phyloP scores from a whole-genome alignment of 2,329 filamentous ascomycete species.

The Akanthomyces uredinophilus region DNA sequence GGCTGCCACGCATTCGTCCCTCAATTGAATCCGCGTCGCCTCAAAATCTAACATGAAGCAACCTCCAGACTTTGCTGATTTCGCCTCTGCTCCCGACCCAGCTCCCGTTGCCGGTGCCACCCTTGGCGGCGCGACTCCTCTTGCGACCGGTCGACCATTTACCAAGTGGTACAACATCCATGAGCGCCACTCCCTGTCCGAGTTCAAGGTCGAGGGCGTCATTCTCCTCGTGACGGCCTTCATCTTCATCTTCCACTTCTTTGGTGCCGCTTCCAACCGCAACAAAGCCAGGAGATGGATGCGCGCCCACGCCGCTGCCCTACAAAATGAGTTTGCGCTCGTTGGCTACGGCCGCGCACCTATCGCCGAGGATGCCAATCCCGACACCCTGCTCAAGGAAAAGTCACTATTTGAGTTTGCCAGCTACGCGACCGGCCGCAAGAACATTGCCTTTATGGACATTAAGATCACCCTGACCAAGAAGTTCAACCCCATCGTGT shows the following conservation, averaged over 20 bases:
- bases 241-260: conserved; percentile 72
- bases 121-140: conserved; percentile 39
- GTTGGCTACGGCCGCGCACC: conserved; percentile 70
- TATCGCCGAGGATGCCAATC: conserved; percentile 38
- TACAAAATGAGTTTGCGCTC: conserved; percentile 77
- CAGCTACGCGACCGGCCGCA: conserved; percentile 83
- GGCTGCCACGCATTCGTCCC: neutral
- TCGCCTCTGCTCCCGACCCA: conserved; percentile 71
- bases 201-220: conserved; percentile 84
- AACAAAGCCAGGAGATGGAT: conserved; percentile 78
- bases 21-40: neutral
- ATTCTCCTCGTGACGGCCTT: conserved; percentile 71
- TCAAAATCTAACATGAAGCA: conserved; percentile 21
- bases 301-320: conserved; percentile 62
- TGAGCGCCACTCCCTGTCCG: conserved; percentile 76
- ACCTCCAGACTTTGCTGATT: conserved; percentile 82
- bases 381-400: conserved; percentile 63
- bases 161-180: conserved; percentile 97
- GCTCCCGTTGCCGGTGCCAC: conserved; percentile 45
- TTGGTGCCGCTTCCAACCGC: conserved; percentile 76
- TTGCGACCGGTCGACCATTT: conserved; percentile 56
- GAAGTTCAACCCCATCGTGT: conserved; percentile 73
- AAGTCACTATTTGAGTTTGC: conserved; percentile 82
- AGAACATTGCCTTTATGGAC: conserved; percentile 89
- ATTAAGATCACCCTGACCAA: conserved; percentile 76